Conservation (phyloP, 345 rosid species). For the Acer negundo region DNA sequence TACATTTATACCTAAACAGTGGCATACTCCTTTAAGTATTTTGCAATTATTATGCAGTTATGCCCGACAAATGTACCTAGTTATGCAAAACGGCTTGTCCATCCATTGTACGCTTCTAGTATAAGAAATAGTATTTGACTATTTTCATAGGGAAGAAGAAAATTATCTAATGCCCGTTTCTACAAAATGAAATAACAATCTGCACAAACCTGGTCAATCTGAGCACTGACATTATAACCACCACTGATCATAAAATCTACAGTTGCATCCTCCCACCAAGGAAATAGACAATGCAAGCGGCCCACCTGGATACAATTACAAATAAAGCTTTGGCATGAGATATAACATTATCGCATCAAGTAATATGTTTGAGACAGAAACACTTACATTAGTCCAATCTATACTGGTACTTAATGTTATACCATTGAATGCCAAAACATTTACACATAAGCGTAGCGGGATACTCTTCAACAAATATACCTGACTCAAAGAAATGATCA, state of each 20-base stretch:
- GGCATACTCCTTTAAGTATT: not conserved
- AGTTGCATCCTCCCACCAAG: constrained; percentile 95
- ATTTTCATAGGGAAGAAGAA: not conserved
- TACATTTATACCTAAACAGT: not conserved
- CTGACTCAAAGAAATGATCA: constrained; percentile 33
- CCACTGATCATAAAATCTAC: constrained; percentile 86
- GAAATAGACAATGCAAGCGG: constrained; percentile 78
- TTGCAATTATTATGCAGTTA: not conserved
- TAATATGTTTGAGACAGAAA: constrained; percentile 5
- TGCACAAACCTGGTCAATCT: constrained; percentile 57
- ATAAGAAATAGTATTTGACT: not conserved
- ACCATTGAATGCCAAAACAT: constrained; percentile 52
- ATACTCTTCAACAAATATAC: constrained; percentile 72
- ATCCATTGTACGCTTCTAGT: not conserved
- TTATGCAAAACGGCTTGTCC: not conserved
- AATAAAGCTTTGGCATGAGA: not conserved
- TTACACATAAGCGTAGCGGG: constrained; percentile 66
- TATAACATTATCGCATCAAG: constrained; percentile 3
- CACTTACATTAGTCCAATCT: constrained; percentile 83
- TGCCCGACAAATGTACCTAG: not conserved
- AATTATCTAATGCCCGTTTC: not conserved
- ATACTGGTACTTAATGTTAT: constrained; percentile 54
- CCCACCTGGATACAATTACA: constrained; percentile 57
- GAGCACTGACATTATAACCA: constrained; percentile 67
- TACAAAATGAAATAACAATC: not conserved